Conservation (phyloP, 2,329 filamentous ascomycete genomes). For the Verticillium albo-atrum region DNA sequence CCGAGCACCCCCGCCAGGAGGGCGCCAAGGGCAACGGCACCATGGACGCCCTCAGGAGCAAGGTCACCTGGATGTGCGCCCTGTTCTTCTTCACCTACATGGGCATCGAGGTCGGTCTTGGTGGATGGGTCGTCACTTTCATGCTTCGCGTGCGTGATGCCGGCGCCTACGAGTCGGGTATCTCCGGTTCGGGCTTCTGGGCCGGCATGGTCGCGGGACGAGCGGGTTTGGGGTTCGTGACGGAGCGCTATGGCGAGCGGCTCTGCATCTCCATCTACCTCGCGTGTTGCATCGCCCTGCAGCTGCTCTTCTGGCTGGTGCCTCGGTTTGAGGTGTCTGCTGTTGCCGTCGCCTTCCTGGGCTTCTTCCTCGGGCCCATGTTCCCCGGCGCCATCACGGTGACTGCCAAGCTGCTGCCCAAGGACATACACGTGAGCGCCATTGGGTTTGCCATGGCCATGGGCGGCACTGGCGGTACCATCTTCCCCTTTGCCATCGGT, state of each 20-base stretch:
- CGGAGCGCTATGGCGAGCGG: conserved; percentile 63
- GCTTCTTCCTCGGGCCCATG: conserved; percentile 71
- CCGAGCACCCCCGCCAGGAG: conserved; percentile 23
- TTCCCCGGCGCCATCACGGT: conserved; percentile 70
- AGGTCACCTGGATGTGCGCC: conserved; percentile 61
- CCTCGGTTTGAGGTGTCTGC: conserved; percentile 54
- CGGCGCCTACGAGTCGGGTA: conserved; percentile 62
- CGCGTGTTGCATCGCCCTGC: conserved; percentile 51
- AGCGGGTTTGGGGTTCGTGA: conserved; percentile 65
- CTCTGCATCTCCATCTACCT: conserved; percentile 57
- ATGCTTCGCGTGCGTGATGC: conserved; percentile 69
- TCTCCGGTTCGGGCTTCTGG: conserved; percentile 74
- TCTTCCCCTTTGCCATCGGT: conserved; percentile 58
- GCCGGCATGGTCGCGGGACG: conserved; percentile 69
- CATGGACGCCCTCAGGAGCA: conserved; percentile 33
- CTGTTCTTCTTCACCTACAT: conserved; percentile 71
- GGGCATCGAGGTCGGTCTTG: conserved; percentile 65
- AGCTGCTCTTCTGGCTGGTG: conserved; percentile 56
- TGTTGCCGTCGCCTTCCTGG: conserved; percentile 62
- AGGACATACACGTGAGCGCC: conserved; percentile 63
- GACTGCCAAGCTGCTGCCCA: conserved; percentile 65
- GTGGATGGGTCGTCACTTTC: conserved; percentile 77
- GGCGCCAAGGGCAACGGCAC: conserved; percentile 24
- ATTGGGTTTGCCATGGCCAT: conserved; percentile 73
- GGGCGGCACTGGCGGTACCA: conserved; percentile 63